Conservation (phyloP, 2,329 filamentous ascomycete genomes). For the Leptodontidium sp. region DNA sequence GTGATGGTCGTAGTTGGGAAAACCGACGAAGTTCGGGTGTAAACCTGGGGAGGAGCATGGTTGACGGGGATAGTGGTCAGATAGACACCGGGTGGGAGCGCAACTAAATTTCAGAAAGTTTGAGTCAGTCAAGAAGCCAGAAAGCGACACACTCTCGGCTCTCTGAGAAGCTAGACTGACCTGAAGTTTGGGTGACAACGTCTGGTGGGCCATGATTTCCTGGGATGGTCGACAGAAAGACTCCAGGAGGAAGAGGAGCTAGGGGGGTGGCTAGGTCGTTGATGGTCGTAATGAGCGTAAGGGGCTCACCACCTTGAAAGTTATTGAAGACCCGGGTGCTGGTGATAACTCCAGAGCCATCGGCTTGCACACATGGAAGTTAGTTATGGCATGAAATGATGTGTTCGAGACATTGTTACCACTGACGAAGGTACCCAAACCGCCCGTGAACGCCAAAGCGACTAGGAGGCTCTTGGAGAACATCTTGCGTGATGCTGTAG, state of each 20-base stretch:
- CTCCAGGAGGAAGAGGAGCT: neutral
- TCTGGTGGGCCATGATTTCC: neutral
- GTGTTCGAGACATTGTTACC: neutral
- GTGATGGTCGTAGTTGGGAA: slow-evolving; percentile 4
- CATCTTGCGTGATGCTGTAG: slow-evolving; percentile 4
- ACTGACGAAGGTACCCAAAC: neutral
- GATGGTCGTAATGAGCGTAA: slow-evolving; percentile 7
- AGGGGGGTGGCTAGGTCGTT: neutral
- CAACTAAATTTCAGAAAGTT: neutral
- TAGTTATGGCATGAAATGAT: neutral
- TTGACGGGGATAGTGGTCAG: neutral
- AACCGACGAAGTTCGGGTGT: neutral
- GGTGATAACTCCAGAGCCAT: neutral
- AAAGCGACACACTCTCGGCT: neutral
- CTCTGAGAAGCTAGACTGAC: neutral
- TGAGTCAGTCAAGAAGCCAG: neutral
- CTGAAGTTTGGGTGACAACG: neutral
- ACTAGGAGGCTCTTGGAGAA: neutral
- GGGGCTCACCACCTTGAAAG: neutral
- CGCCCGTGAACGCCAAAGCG: neutral
- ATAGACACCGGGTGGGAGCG: slow-evolving; percentile 2
- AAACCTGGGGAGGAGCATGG: slow-evolving; percentile 1
- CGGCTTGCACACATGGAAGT: neutral
- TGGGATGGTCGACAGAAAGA: neutral
- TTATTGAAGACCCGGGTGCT: slow-evolving; percentile 6